Conservation (phyloP, 192 early-diverging fungal species). For the Paraglomus occultum region DNA sequence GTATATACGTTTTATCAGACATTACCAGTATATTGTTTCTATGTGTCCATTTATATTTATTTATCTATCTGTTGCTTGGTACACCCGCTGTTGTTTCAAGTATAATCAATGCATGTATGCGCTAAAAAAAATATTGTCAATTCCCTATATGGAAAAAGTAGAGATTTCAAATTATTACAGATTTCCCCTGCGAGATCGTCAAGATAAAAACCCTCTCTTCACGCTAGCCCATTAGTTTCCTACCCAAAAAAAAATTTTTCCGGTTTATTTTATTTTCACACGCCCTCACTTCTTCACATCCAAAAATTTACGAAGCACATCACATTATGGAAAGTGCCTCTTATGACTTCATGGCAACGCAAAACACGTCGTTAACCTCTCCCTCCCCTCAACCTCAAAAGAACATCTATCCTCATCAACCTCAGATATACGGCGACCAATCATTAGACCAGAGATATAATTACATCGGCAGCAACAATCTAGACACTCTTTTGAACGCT, state of each 20-base stretch:
- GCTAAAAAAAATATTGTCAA: constrained; percentile 11
- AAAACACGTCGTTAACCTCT: neutral
- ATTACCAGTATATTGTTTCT: too few relatives aligned
- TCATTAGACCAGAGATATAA: constrained; percentile 21
- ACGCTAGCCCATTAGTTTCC: constrained; percentile 1
- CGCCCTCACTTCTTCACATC: neutral
- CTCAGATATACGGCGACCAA: constrained; percentile 29
- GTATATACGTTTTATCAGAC: too few relatives aligned
- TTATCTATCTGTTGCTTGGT: too few relatives aligned
- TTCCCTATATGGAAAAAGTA: constrained; percentile 8
- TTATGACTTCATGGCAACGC: neutral
- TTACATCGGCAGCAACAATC: constrained; percentile 18
- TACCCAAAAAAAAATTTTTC: neutral
- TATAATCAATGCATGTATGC: neutral
- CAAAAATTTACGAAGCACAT: neutral
- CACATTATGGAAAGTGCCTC: neutral
- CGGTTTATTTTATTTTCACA: constrained; percentile 15
- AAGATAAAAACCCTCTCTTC: neutral
- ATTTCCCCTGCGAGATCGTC: neutral
- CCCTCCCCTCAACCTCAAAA: constrained; percentile 11
- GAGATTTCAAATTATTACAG: constrained; percentile 5
- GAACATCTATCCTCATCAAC: constrained; percentile 24
- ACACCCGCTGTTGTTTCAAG: too few relatives aligned
- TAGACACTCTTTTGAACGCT: constrained; percentile 26
- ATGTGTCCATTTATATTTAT: too few relatives aligned